These are phyloP conservation scores for Paraphoma sp. DNA, from an alignment of 2,329 filamentous ascomycete species.

Conservation along the genomic window DNA sequence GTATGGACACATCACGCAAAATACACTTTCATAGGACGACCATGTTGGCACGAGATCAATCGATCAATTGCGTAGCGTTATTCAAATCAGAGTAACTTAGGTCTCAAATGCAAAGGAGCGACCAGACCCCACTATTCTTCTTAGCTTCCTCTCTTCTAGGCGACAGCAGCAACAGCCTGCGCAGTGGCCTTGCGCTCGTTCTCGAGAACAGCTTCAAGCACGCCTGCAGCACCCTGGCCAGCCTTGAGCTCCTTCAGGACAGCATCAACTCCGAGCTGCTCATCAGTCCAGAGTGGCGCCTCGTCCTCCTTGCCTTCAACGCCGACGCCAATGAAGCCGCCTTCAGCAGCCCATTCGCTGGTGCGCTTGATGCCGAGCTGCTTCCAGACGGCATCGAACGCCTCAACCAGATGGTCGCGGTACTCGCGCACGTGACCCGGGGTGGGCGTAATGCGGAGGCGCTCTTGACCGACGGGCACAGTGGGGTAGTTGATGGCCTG, in stretches of 20 bases:
- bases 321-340: constrained; percentile 94
- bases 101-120: constrained; percentile 40
- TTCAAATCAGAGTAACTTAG: constrained; percentile 7
- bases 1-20: too few relatives aligned
- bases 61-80: constrained; percentile 6
- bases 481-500: constrained; percentile 99
- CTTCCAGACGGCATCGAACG: constrained; percentile 86
- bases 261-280: constrained; percentile 78
- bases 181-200: constrained; percentile 53
- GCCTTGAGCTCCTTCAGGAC: constrained; percentile 60
- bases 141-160: constrained; percentile 18
- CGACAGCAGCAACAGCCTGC: constrained; percentile 53
- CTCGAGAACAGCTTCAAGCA: constrained; percentile 58
- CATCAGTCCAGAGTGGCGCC: constrained; percentile 87
- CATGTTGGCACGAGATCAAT: not conserved
- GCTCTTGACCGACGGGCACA: constrained; percentile 96
- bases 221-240: constrained; percentile 50
- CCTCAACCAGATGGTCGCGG: constrained; percentile 83
- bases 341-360: constrained; percentile 86
- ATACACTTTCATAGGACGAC: too few relatives aligned
- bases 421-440: constrained; percentile 87
- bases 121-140: constrained; percentile 27
- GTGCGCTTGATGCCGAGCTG: constrained; percentile 91
- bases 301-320: constrained; percentile 66
- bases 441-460: constrained; percentile 93